phyloP scores from a whole-genome alignment of 2,329 filamentous ascomycete species.

The Fusarium sororula region DNA sequence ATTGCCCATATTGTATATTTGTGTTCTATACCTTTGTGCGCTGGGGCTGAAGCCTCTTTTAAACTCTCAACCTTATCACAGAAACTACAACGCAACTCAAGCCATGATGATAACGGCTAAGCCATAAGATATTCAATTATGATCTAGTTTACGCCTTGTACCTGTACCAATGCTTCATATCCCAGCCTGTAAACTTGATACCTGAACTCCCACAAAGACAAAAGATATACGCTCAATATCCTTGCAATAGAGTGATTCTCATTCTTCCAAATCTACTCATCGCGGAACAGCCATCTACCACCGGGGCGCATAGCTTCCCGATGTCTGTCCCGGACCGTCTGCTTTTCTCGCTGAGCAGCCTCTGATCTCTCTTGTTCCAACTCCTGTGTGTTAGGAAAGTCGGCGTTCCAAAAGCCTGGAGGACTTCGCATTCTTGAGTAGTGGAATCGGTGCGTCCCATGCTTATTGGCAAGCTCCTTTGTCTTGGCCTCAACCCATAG shows the following conservation, averaged over 20 bases:
- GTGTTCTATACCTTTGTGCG: neutral
- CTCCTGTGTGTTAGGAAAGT: slow-evolving; percentile 91
- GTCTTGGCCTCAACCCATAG: slow-evolving; percentile 80
- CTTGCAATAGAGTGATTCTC: neutral
- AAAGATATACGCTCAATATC: neutral
- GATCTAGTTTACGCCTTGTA: neutral
- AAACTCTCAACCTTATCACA: neutral
- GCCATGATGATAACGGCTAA: neutral
- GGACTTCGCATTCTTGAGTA: slow-evolving; percentile 78
- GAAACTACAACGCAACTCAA: neutral
- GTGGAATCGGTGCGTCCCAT: slow-evolving; percentile 80
- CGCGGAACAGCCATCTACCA: slow-evolving; percentile 82
- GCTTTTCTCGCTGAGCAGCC: slow-evolving; percentile 69
- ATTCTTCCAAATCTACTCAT: slow-evolving; percentile 64
- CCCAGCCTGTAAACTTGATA: neutral
- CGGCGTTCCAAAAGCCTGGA: slow-evolving; percentile 89
- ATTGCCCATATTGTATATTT: neutral
- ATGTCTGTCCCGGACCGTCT: slow-evolving; percentile 76
- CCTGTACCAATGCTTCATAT: neutral
- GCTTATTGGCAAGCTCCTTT: slow-evolving; percentile 75
- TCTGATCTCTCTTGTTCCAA: slow-evolving; percentile 70
- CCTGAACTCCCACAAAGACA: slow-evolving; percentile 1
- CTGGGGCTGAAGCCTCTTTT: neutral
- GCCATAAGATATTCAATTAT: neutral
- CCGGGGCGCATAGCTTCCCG: slow-evolving; percentile 81